Evolutionary conservation across 2,329 filamentous ascomycete species (phyloP).

Genomic region (Nemania diffusa): DNA sequence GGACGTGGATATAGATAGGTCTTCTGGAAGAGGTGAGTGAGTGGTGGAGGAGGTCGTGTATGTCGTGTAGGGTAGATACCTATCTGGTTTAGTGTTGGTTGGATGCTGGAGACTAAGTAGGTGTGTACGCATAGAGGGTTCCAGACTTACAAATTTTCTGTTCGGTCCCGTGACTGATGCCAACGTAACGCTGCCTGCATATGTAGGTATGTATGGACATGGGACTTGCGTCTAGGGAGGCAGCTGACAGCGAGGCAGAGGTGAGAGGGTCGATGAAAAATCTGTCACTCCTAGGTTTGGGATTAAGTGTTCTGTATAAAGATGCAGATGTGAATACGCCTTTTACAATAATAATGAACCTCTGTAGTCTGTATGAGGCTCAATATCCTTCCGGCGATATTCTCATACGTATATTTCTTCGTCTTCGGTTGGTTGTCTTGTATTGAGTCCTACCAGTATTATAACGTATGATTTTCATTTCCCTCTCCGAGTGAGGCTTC

Average conservation of each 20-base stretch:
- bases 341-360: neutral
- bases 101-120: too few species aligned
- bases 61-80: too few species aligned
- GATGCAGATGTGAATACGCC: too few species aligned
- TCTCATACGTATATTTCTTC: neutral
- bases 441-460: neutral
- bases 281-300: neutral
- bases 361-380: neutral
- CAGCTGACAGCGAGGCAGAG: conserved; percentile 4
- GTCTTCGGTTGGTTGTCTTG: neutral
- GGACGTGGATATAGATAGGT: neutral
- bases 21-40: neutral
- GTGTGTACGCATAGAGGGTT: neutral
- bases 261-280: neutral
- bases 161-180: conserved; percentile 8
- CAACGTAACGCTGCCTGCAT: conserved; percentile 16
- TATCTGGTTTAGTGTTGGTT: too few species aligned
- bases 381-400: too few species aligned
- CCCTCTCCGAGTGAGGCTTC: neutral
- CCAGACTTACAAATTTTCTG: conserved; percentile 1
- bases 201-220: conserved; percentile 11
- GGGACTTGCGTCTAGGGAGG: conserved; percentile 3
- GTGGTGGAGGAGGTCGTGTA: neutral
- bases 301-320: too few species aligned
- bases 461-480: neutral